phyloP scores from a whole-genome alignment of 371 early-diverging fungal species.

The Actinomortierella ambigua region DNA sequence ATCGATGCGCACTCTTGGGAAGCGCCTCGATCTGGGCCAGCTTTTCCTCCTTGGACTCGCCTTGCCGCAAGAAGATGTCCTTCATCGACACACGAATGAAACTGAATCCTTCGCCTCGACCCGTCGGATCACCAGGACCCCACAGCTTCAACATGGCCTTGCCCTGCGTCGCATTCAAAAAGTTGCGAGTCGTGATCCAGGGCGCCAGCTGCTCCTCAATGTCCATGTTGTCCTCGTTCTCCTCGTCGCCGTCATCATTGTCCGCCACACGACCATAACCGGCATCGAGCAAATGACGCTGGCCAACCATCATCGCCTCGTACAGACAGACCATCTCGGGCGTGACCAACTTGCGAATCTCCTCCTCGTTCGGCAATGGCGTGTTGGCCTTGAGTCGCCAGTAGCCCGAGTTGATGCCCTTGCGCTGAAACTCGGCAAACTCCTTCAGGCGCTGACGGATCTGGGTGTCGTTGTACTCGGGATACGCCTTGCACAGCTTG shows the following conservation, averaged over 20 bases:
- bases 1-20: conserved; percentile 88
- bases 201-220: conserved; percentile 95
- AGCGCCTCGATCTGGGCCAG: conserved; percentile 81
- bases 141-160: conserved; percentile 94
- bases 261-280: conserved; percentile 83
- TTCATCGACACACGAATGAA: conserved; percentile 98
- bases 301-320: conserved; percentile 97
- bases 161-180: conserved; percentile 88
- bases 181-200: conserved; percentile 98
- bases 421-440: conserved; percentile 94
- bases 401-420: conserved; percentile 90
- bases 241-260: conserved; percentile 66
- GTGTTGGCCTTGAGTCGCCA: conserved; percentile 92
- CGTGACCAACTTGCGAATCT: conserved; percentile 93
- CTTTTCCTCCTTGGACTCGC: conserved; percentile 85
- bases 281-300: conserved; percentile 93
- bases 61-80: conserved; percentile 92
- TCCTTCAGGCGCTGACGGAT: conserved; percentile 93
- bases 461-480: conserved; percentile 84
- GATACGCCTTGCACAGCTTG: conserved; percentile 78
- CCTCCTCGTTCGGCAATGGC: conserved; percentile 91
- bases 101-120: conserved; percentile 98
- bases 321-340: conserved; percentile 98
- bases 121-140: conserved; percentile 98
- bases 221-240: conserved; percentile 73